These are phyloP conservation scores for Diplodia sapinea DNA, from an alignment of 2,329 filamentous ascomycete genomes.

Conservation along the genomic window DNA sequence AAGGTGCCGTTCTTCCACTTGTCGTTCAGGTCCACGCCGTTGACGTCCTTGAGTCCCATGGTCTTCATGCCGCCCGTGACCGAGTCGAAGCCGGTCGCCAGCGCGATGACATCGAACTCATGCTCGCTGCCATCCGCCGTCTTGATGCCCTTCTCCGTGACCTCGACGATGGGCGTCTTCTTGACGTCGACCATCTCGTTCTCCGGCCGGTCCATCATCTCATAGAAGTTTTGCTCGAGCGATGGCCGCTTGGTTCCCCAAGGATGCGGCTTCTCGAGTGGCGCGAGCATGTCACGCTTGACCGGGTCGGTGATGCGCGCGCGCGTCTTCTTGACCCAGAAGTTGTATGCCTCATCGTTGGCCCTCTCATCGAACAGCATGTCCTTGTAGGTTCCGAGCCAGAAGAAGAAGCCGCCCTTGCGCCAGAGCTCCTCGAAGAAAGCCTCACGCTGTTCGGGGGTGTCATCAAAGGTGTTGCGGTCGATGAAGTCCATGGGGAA, in stretches of 20 bases:
- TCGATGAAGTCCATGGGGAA: conserved; percentile 64
- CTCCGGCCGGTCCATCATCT: conserved; percentile 52
- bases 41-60: conserved; percentile 47
- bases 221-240: conserved; percentile 56
- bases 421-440: conserved; percentile 52
- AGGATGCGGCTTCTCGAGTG: conserved; percentile 51
- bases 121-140: conserved; percentile 49
- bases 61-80: conserved; percentile 52
- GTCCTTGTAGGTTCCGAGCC: conserved; percentile 52
- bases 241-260: conserved; percentile 56
- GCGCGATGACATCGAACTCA: conserved; percentile 53
- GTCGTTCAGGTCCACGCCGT: conserved; percentile 46
- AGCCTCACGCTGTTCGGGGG: conserved; percentile 50
- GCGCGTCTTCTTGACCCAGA: conserved; percentile 54
- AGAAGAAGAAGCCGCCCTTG: conserved; percentile 50
- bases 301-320: conserved; percentile 51
- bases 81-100: conserved; percentile 55
- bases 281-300: conserved; percentile 56
- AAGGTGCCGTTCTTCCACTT: conserved; percentile 51
- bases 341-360: conserved; percentile 54
- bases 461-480: conserved; percentile 59
- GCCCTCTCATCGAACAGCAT: conserved; percentile 49
- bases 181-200: conserved; percentile 53
- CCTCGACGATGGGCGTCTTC: conserved; percentile 48
- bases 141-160: conserved; percentile 49